Base-by-base conservation (phyloP, 495 filamentous ascomycete genomes). In the Neurospora sp. region DNA sequence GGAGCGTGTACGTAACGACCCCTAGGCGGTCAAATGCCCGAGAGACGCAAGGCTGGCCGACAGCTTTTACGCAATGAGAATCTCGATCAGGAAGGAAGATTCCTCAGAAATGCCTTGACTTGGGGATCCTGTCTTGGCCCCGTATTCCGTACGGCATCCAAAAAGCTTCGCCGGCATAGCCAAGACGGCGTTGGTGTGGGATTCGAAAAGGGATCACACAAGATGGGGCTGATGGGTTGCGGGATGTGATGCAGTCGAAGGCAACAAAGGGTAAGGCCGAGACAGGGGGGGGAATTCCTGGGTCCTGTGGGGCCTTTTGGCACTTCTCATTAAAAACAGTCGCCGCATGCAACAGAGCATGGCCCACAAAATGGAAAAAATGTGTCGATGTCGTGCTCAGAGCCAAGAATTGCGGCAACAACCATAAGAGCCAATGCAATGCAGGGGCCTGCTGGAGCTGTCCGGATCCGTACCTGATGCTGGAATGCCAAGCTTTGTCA, bases 301-400 rank as follows among this genome's bases (percentile, higher is more conserved):
- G 39, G 61, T 18, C 31, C 27, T 69, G 71, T 61, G 71, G 46
- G 44, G 37, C 53, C 16, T 48, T 48, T 11, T 74, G 72, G 74
- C 70, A 65, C 16, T 18, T 42, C 69, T 59, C 73, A 37, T 37
- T 37, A 37, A n/a, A n/a, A n/a, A 37, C 35, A 72, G 70, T 73
- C 73, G 73, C 71, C 68, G 71, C 71, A 48, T 42, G 39, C 14
- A 42, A 69, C 65, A 20, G 11, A 31, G 42, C 27, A 35, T 37
- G 53, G 40, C 38, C 48, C 53, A 65, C 53, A 68, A 76, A 69
- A 69, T 70, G 74, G 70, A 68, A 69, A 69, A 61, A 71, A 44
- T 72, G 73, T 61, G 53, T 73, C 77, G 75, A 80, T 80, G 78
- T 80, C 78, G 78, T 80, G 77, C 78, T 80, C 71, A 31, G 40